Evolutionary conservation across 164 flowering plant species (phyloP).

Genomic region (Dillenia turbinata): DNA sequence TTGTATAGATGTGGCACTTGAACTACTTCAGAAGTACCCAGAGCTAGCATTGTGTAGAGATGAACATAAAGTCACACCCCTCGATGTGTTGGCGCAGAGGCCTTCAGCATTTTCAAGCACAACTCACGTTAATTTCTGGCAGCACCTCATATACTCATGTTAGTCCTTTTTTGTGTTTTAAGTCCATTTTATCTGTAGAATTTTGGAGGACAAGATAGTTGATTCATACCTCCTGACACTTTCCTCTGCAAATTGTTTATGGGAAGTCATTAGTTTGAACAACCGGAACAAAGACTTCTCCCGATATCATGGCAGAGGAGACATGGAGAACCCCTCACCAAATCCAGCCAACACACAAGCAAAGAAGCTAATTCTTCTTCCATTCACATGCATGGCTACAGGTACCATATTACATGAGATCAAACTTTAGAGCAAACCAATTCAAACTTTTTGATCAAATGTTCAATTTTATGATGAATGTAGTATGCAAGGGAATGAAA

Average conservation of each 20-base stretch:
- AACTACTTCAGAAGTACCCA: slow-evolving; percentile 8
- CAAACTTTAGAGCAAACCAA: no score
- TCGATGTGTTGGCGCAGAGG: slow-evolving; percentile 1
- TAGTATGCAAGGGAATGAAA: no score
- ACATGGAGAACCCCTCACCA: neutral
- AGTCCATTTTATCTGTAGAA: no score
- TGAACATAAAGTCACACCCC: neutral
- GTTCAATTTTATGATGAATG: no score
- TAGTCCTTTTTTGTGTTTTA: neutral
- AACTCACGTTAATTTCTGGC: neutral
- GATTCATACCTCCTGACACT: no score
- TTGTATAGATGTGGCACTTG: slow-evolving; percentile 8
- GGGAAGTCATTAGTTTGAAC: neutral
- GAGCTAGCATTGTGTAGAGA: neutral
- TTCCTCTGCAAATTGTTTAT: neutral
- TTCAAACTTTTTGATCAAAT: no score
- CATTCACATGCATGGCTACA: no score
- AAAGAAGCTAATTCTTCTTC: no score
- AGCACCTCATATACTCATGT: slow-evolving; percentile 6
- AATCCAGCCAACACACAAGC: no score
- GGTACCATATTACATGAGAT: no score
- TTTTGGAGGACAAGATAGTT: no score
- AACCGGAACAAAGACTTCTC: neutral
- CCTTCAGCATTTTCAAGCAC: neutral
- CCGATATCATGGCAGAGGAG: neutral